Conservation (phyloP, 129 eudicot genomes). For the sunflower (Helianthus annuus) region HanXRQr2.0-SUNRISE NC_035437.2:167772674-167773173, state of each 20-base stretch:
- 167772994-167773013: neutral
- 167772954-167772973: neutral
- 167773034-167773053: neutral
- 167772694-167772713: neutral
- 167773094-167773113: neutral
- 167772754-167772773: neutral
- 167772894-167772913: neutral
- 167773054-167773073: neutral
- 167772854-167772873: neutral
- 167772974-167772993: neutral
- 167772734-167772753: neutral
- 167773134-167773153: too few species aligned
- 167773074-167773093: too few species aligned
- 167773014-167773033: neutral
- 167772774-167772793: neutral
- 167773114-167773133: neutral
- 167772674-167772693: neutral
- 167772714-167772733: too few species aligned
- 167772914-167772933: neutral
- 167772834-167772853: too few species aligned
- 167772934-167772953: too few species aligned
- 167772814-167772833: neutral
- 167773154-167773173: too few species aligned
- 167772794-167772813: too few species aligned
- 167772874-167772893: neutral